Conservation (phyloP, 495 filamentous ascomycete genomes). For the Penicillium desertorum region DNA sequence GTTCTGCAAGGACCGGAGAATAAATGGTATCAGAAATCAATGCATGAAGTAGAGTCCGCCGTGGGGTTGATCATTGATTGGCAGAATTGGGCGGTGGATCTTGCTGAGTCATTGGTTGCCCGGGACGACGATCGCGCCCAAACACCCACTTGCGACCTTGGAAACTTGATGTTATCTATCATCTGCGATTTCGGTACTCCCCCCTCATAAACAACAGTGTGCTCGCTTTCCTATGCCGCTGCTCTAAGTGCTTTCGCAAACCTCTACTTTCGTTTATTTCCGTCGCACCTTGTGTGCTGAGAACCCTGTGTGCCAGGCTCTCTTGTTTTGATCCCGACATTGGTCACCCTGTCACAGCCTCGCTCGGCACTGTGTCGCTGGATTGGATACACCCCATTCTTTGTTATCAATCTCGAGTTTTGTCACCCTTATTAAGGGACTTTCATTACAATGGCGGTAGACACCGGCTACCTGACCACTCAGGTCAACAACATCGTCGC, state of each 20-base stretch:
- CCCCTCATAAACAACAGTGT: slow-evolving; percentile 31
- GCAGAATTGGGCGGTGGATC: slow-evolving; percentile 32
- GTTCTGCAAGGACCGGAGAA: slow-evolving; percentile 20
- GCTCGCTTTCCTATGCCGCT: slow-evolving; percentile 25
- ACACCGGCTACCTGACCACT: slow-evolving; percentile 85
- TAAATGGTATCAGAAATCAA: slow-evolving; percentile 10
- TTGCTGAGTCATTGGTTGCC: slow-evolving; percentile 42
- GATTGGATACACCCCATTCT: slow-evolving; percentile 21
- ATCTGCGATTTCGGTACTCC: slow-evolving; percentile 20
- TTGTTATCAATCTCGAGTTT: slow-evolving; percentile 15
- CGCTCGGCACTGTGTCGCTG: slow-evolving; percentile 19
- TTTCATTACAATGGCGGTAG: slow-evolving; percentile 66
- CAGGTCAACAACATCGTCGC: slow-evolving; percentile 90
- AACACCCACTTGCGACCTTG: slow-evolving; percentile 20
- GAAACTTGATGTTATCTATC: slow-evolving; percentile 34
- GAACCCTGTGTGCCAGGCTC: slow-evolving; percentile 20
- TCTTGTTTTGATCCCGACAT: slow-evolving; percentile 25
- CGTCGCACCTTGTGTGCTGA: slow-evolving; percentile 24
- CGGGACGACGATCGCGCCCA: slow-evolving; percentile 35
- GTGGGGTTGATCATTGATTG: slow-evolving; percentile 16
- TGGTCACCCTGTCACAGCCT: slow-evolving; percentile 19
- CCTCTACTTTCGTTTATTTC: slow-evolving; percentile 27
- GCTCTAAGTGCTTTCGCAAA: slow-evolving; percentile 18
- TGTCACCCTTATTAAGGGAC: slow-evolving; percentile 10
- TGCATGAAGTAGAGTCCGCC: slow-evolving; percentile 14